Conservation (phyloP, 1,284 basidiomycete species). For the Leccinum pachyderme region DNA sequence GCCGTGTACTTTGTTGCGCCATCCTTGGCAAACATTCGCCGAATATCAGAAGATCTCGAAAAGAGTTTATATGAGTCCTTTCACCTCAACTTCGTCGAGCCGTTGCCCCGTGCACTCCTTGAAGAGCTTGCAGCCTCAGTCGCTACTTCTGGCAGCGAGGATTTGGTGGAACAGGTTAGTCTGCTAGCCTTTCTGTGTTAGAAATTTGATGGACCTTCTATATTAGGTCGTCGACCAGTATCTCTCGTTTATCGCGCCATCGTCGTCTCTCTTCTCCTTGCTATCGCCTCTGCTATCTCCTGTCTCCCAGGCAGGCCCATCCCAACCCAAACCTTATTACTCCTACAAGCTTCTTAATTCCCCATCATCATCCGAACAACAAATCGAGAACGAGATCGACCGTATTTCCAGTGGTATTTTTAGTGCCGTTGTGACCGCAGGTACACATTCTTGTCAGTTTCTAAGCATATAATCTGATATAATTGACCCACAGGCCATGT, state of each 20-base stretch:
- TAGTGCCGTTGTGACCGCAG: constrained; percentile 90
- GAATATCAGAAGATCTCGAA: constrained; percentile 88
- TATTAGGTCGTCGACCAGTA: constrained; percentile 90
- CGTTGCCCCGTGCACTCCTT: constrained; percentile 82
- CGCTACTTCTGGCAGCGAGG: constrained; percentile 82
- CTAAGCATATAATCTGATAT: not conserved
- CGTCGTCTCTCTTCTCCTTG: constrained; percentile 92
- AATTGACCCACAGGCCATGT: constrained; percentile 66
- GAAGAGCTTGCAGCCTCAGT: constrained; percentile 93
- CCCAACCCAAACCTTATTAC: constrained; percentile 39
- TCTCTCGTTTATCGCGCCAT: constrained; percentile 94
- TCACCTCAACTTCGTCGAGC: constrained; percentile 94
- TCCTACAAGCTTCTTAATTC: constrained; percentile 90
- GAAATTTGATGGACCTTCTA: not conserved
- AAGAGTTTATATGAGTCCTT: constrained; percentile 90
- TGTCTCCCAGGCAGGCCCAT: constrained; percentile 35
- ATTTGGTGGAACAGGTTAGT: constrained; percentile 75
- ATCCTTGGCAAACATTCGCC: constrained; percentile 80
- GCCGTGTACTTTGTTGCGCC: constrained; percentile 97
- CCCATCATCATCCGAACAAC: constrained; percentile 85
- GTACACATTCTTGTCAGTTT: constrained; percentile 43
- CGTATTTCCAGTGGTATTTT: constrained; percentile 90
- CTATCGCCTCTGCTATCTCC: constrained; percentile 48
- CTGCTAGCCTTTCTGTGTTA: not conserved
- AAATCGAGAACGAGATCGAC: constrained; percentile 94